Evolutionary conservation across 371 early-diverging fungal species (phyloP).

Genomic region (Astathelohania contejeani): DNA sequence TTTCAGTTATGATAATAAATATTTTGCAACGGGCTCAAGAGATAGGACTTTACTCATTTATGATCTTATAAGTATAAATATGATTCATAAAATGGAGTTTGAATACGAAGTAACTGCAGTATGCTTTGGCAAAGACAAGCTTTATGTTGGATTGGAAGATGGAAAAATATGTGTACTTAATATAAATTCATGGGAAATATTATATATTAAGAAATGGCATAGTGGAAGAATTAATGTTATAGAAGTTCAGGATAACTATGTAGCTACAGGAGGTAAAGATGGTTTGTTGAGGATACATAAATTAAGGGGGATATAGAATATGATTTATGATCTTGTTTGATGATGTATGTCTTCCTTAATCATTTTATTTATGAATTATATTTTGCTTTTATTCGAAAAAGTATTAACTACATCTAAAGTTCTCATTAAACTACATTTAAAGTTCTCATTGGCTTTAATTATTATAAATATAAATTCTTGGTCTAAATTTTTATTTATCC

Average conservation of each 20-base stretch:
- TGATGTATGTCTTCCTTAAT: no score
- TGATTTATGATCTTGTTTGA: no score
- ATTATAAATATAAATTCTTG: no score
- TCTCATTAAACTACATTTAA: no score
- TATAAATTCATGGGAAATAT: not conserved
- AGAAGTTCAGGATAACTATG: slow-evolving; percentile 16
- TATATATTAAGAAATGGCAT: slow-evolving; percentile 7
- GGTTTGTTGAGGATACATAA: slow-evolving; percentile 20
- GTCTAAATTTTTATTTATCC: no score
- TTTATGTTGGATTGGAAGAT: slow-evolving; percentile 23
- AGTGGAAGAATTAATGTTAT: slow-evolving; percentile 13
- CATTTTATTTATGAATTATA: no score
- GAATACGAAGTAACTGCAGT: slow-evolving; percentile 30
- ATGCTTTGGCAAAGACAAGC: slow-evolving; percentile 16
- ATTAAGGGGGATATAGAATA: no score
- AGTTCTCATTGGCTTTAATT: no score
- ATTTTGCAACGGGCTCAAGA: slow-evolving; percentile 34
- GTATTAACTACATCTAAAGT: no score
- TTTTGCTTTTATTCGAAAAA: no score
- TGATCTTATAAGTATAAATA: slow-evolving; percentile 4
- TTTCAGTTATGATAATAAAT: slow-evolving; percentile 17
- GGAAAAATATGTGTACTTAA: slow-evolving; percentile 15
- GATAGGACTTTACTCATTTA: slow-evolving; percentile 40
- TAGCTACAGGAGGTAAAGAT: slow-evolving; percentile 30
- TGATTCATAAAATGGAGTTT: slow-evolving; percentile 3